These are phyloP conservation scores for Pleomassaria siparia DNA, from an alignment of 2,329 filamentous ascomycete species.

Conservation along the genomic window DNA sequence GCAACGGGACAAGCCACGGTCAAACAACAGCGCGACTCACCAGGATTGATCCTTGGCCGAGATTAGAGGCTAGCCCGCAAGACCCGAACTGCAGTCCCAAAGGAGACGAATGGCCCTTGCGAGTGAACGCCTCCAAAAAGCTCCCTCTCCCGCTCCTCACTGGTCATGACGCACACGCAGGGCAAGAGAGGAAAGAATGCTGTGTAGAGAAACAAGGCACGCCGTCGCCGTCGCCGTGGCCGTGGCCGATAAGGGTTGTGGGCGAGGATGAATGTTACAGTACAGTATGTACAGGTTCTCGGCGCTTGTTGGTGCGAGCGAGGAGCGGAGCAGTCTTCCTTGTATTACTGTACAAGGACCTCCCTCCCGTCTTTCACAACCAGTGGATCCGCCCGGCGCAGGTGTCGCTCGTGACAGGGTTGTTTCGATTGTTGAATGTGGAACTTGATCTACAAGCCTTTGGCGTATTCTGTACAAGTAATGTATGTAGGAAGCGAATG, in stretches of 20 bases:
- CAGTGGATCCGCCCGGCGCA: slow-evolving; percentile 11
- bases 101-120: not conserved
- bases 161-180: slow-evolving; percentile 24
- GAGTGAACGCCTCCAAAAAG: not conserved
- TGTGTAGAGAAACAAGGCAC: slow-evolving; percentile 7
- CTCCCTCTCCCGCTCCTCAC: slow-evolving; percentile 4
- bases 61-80: not conserved
- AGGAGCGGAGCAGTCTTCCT: slow-evolving; percentile 7
- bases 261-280: too few species aligned
- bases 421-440: slow-evolving; percentile 2
- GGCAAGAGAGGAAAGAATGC: not conserved
- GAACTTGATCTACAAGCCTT: slow-evolving; percentile 6
- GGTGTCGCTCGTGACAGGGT: slow-evolving; percentile 5
- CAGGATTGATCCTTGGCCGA: not conserved
- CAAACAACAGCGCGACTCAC: slow-evolving; percentile 1
- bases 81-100: not conserved
- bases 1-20: not conserved
- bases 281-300: too few species aligned
- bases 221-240: slow-evolving; percentile 13
- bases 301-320: slow-evolving; percentile 8
- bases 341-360: not conserved
- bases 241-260: slow-evolving; percentile 4
- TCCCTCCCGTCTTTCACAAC: too few species aligned
- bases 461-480: too few species aligned
- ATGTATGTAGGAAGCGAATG: slow-evolving; percentile 22